Evolutionary conservation across 441 rosid species (phyloP), one percentile per base, ranked within the genome.

Genomic region (Capsella rubella): DNA sequence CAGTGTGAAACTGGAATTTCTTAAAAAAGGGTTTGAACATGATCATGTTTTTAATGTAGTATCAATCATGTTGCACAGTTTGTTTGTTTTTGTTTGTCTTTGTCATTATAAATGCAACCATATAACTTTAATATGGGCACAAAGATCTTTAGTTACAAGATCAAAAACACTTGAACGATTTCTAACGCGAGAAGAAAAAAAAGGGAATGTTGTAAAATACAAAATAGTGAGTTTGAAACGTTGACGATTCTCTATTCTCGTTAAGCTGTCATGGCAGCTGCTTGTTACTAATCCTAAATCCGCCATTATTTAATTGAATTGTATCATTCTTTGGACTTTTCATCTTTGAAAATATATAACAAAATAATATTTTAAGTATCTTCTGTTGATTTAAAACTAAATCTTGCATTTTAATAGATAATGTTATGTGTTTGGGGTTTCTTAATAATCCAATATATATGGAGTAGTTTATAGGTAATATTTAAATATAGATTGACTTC

Each of bases 261-360:
- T 49, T 53, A 52, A 50, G 45, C 11, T 3, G 43, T 4, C 28
- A 9, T 37, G 42, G 71, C 65, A 73, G 65, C 40, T 58, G 25
- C 60, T 25, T 64, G 14, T 45, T 34, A 27, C 14, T 3, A 21
- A 21, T 21, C 25, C 25, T 21, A 21, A 35, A 39, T 49, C 58
- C 71, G 43, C 42, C 65, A 64, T 11, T 56, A 47, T 47, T 27
- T 65, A 47, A 65, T 56, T 56, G 77, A 64, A 65, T 73, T 46
- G 52, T 56, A 13, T 28, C 37, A 21, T 39, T 0, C 21, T 0
- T 35, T 73, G 59, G 59, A 64, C 57, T 72, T 43, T 43, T 51
- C 31, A 11, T 31, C 4, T 4, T 50, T n/a, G 10, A 14, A 21
- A 21, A 21, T 1, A 13, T 6, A 56, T 34, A 7, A 8, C 9